A percentile compares a stretch with the other conserved stretches of the same genome.
Conservation (phyloP, 78 protist species). For the Pigoraptor vietnamica region DNA sequence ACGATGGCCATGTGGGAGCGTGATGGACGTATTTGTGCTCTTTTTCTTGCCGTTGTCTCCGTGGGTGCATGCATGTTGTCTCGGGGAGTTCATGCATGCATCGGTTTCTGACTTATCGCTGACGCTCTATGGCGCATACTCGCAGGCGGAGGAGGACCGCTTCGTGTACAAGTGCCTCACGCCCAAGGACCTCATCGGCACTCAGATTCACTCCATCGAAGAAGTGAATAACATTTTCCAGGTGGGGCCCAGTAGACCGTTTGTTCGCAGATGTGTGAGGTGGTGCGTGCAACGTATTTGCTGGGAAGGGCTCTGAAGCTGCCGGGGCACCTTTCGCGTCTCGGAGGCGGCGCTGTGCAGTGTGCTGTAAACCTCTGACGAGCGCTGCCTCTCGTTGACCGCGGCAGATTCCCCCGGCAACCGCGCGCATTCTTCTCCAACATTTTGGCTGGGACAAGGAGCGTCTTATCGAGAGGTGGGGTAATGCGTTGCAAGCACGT, state of each 20-base stretch:
- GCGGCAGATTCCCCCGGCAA: constrained; percentile 6
- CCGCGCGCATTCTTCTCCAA: constrained; percentile 12
- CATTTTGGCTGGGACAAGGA: constrained; percentile 21
- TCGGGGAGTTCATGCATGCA: too few species aligned
- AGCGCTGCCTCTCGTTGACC: background rate
- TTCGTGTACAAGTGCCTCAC: background rate
- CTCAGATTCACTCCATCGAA: constrained; percentile 4
- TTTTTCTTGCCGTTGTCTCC: too few species aligned
- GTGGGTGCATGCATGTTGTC: too few species aligned
- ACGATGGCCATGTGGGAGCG: too few species aligned
- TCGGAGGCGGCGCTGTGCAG: too few species aligned
- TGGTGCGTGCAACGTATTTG: too few species aligned
- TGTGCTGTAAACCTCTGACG: too few species aligned
- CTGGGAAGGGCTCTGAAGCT: too few species aligned
- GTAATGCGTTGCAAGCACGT: background rate
- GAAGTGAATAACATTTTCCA: constrained; percentile 16
- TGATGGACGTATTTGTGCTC: too few species aligned
- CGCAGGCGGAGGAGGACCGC: background rate
- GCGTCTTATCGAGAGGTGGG: background rate
- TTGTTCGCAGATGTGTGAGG: background rate
- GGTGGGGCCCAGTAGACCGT: background rate
- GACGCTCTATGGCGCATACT: background rate
- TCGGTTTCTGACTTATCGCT: too few species aligned
- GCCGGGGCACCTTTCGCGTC: too few species aligned
- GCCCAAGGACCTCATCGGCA: constrained; percentile 11